Evolutionary conservation across 2,329 filamentous ascomycete species (phyloP).

Genomic region (Colletotrichum destructivum): DNA sequence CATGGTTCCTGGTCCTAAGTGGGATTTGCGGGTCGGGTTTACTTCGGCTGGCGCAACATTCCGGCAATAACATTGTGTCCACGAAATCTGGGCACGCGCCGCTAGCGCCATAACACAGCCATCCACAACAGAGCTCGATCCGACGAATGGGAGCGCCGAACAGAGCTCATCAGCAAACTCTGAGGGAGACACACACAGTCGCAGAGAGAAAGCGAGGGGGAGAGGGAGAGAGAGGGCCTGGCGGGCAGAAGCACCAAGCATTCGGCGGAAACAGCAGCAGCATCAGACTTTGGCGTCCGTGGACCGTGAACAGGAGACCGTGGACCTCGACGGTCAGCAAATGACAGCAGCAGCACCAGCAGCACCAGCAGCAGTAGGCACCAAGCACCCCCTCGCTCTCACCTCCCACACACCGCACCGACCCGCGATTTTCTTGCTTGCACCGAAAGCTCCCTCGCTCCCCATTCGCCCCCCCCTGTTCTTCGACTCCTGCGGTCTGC

Average conservation of each 20-base stretch:
- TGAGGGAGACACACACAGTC: slow-evolving; percentile 15
- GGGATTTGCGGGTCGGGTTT: slow-evolving; percentile 26
- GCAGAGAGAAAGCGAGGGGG: neutral
- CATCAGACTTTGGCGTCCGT: neutral
- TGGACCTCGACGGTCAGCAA: slow-evolving; percentile 28
- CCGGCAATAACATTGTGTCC: slow-evolving; percentile 39
- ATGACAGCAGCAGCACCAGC: slow-evolving; percentile 15
- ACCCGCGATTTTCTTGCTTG: slow-evolving; percentile 19
- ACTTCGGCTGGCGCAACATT: slow-evolving; percentile 40
- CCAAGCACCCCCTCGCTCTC: slow-evolving; percentile 10
- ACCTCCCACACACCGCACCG: slow-evolving; percentile 24
- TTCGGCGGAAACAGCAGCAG: slow-evolving; percentile 10
- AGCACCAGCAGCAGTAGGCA: slow-evolving; percentile 2
- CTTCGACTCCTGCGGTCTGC: slow-evolving; percentile 21
- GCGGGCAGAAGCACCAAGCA: slow-evolving; percentile 11
- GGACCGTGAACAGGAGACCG: slow-evolving; percentile 11
- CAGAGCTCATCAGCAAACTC: slow-evolving; percentile 34
- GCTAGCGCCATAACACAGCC: slow-evolving; percentile 44
- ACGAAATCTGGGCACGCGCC: slow-evolving; percentile 27
- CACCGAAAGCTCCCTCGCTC: slow-evolving; percentile 35
- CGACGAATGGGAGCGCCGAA: slow-evolving; percentile 25
- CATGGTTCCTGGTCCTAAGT: neutral
- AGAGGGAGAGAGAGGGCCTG: neutral
- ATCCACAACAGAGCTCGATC: slow-evolving; percentile 35
- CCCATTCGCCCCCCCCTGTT: slow-evolving; percentile 37